Conservation (phyloP, 257 asterid genomes). For the Oldenlandia corymbosa region DNA sequence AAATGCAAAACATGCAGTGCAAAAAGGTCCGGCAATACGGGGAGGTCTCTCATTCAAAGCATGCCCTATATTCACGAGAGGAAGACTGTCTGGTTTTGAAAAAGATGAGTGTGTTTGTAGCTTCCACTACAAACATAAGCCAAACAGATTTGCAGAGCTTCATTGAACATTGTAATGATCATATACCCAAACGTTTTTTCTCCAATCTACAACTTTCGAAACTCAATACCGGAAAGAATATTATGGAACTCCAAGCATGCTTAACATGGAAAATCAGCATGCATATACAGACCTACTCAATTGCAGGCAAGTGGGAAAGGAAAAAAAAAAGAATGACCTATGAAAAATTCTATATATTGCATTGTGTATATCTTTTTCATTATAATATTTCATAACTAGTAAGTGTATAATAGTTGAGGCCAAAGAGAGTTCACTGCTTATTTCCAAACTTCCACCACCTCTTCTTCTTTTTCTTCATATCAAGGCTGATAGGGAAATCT, state of each 20-base stretch:
- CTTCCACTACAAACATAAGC: neutral
- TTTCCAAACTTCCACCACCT: slow-evolving; percentile 88
- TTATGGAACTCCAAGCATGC: slow-evolving; percentile 18
- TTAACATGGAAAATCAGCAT: slow-evolving; percentile 8
- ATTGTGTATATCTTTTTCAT: no score
- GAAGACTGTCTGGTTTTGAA: neutral
- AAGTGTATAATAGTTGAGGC: no score
- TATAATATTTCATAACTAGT: no score
- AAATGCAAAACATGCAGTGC: no score
- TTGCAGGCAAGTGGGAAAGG: neutral
- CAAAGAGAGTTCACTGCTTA: slow-evolving; percentile 37
- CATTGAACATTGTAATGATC: no score
- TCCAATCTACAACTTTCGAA: no score
- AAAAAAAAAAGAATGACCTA: neutral
- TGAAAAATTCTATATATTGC: neutral
- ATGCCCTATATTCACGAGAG: no score
- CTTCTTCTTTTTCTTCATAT: slow-evolving; percentile 77
- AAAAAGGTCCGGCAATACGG: no score
- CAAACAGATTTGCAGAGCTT: no score
- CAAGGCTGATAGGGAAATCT: slow-evolving; percentile 63
- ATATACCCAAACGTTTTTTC: no score
- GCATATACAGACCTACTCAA: slow-evolving; percentile 1
- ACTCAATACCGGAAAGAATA: no score
- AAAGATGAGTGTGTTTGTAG: no score
- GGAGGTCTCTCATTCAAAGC: neutral